phyloP scores from a whole-genome alignment of 2,329 filamentous ascomycete species.

The Colletotrichum sp. region DNA sequence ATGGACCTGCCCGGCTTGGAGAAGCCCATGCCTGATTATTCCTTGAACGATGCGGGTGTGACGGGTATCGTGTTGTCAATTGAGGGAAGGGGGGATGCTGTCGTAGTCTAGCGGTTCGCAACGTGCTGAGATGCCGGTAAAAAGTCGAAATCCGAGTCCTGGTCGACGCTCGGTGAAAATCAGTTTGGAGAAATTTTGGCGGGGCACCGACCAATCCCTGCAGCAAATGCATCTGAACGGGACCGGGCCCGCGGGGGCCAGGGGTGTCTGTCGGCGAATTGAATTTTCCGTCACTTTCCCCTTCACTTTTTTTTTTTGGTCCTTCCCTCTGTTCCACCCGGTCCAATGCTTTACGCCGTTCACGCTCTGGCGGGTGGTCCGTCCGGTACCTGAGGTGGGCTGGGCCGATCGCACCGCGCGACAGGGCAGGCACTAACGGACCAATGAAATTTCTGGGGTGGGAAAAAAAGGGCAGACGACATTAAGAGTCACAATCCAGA shows the following conservation, averaged over 20 bases:
- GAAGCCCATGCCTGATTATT: conserved; percentile 16
- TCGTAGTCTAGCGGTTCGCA: neutral
- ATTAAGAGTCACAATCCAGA: neutral
- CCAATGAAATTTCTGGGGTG: neutral
- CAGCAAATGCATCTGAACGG: conserved; percentile 13
- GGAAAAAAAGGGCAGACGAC: neutral
- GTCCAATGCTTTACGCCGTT: neutral
- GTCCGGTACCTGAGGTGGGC: conserved; percentile 2
- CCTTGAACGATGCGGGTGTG: rapidly evolving
- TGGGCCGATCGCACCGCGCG: conserved; percentile 7
- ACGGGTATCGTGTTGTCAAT: neutral
- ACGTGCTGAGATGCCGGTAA: neutral
- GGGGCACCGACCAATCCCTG: conserved; percentile 22
- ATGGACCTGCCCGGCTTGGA: conserved; percentile 24
- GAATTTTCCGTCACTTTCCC: conserved; percentile 8
- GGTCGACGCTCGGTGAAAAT: neutral
- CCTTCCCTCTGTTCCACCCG: neutral
- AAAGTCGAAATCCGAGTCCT: neutral
- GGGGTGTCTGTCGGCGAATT: conserved; percentile 11
- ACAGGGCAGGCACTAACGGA: neutral
- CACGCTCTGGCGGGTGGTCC: neutral
- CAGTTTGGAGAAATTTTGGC: conserved; percentile 23
- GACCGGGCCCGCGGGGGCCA: neutral
- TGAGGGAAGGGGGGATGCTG: neutral
- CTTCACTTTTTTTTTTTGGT: neutral